Percentiles rank a stretch among this genome's conserved stretches.
Evolutionary conservation across 805 yeast genomes (phyloP).

Genomic region (Candida vaughaniae): DNA sequence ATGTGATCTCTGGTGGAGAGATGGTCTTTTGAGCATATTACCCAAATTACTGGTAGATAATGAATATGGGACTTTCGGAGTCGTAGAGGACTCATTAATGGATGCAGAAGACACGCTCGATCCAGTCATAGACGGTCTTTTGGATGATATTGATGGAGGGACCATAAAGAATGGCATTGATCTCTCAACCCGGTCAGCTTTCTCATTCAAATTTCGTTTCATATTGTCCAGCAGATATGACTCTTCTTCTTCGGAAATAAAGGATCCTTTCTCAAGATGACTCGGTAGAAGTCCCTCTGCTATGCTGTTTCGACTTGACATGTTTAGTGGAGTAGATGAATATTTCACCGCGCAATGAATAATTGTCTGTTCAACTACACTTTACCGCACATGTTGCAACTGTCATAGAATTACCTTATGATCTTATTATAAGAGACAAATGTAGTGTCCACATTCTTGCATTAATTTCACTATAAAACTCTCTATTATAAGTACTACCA

Average conservation of each 20-base stretch:
- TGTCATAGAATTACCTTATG: no score
- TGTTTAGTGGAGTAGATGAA: no score
- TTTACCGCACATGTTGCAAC: no score
- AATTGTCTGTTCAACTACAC: no score
- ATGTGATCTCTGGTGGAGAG: constrained; percentile 5
- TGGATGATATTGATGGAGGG: background rate
- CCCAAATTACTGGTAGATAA: constrained; percentile 6
- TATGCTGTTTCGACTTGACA: background rate
- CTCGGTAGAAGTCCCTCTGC: background rate
- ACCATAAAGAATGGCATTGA: no score
- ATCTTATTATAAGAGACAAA: no score
- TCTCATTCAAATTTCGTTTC: background rate
- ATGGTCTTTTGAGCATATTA: constrained; percentile 1
- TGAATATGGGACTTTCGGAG: background rate
- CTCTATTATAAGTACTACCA: no score
- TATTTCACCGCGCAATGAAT: no score
- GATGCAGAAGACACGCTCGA: background rate
- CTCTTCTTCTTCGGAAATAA: background rate
- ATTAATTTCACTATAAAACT: no score
- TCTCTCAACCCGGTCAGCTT: background rate
- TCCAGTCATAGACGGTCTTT: background rate
- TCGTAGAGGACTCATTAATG: background rate
- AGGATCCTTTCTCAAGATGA: background rate
- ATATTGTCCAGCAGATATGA: background rate
- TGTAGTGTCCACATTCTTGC: no score